A percentile compares a stretch with the other conserved stretches of the same genome.
Evolutionary conservation across 306 rosid species (phyloP).

Genomic region (Fragaria iinumae): DNA sequence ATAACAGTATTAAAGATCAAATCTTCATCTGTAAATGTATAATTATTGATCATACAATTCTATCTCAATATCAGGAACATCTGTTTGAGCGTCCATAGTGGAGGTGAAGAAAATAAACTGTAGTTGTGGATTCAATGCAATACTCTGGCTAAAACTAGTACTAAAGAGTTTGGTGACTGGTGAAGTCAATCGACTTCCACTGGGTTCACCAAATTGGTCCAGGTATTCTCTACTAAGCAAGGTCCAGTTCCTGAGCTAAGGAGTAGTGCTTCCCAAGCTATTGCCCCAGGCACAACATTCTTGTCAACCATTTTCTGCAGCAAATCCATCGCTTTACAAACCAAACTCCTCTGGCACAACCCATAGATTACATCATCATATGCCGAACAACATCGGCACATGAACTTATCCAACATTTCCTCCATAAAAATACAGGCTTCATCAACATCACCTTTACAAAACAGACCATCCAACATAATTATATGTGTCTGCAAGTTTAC

Average conservation of each 20-base stretch:
- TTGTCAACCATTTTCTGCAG: slow-evolving; percentile 40
- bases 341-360: slow-evolving; percentile 56
- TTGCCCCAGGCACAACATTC: slow-evolving; percentile 45
- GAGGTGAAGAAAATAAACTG: not conserved
- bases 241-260: slow-evolving; percentile 34
- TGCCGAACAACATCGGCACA: slow-evolving; percentile 42
- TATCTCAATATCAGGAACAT: slow-evolving; percentile 45
- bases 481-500: slow-evolving; percentile 51
- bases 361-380: slow-evolving; percentile 51
- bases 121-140: not conserved
- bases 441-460: slow-evolving; percentile 43
- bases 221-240: slow-evolving; percentile 35
- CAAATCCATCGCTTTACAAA: slow-evolving; percentile 46
- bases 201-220: slow-evolving; percentile 38
- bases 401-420: slow-evolving; percentile 57
- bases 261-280: slow-evolving; percentile 61
- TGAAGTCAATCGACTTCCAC: slow-evolving; percentile 14
- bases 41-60: slow-evolving; percentile 43
- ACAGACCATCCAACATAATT: slow-evolving; percentile 59
- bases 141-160: not conserved
- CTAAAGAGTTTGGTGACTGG: not conserved
- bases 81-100: not conserved
- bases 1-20: slow-evolving; percentile 58
- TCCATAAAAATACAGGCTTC: slow-evolving; percentile 60
- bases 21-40: slow-evolving; percentile 37